Conservation (phyloP, 495 filamentous ascomycete species). For the Penicillium waksmanii region DNA sequence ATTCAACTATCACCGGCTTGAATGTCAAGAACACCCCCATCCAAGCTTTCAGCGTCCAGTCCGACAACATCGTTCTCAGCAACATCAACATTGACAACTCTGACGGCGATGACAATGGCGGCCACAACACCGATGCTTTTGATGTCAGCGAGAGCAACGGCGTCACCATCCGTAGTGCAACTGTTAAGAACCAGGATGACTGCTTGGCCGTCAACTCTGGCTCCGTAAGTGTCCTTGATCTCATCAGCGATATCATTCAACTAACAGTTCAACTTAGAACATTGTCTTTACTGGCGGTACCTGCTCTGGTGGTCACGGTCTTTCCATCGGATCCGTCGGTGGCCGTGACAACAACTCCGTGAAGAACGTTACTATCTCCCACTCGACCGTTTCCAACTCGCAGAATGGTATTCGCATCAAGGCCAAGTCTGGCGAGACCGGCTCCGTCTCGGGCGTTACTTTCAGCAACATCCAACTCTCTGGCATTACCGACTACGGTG, state of each 20-base stretch:
- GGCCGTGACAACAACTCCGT: constrained; percentile 65
- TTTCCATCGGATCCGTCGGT: constrained; percentile 72
- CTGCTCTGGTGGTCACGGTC: constrained; percentile 66
- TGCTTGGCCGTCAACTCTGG: constrained; percentile 64
- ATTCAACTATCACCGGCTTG: constrained; percentile 47
- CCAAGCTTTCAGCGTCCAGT: constrained; percentile 63
- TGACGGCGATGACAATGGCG: constrained; percentile 53
- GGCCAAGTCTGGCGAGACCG: constrained; percentile 61
- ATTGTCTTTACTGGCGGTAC: constrained; percentile 58
- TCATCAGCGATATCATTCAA: neutral
- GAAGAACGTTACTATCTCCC: constrained; percentile 54
- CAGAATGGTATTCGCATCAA: constrained; percentile 68
- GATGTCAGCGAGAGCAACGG: constrained; percentile 58
- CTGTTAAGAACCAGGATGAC: constrained; percentile 67
- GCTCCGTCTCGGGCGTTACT: constrained; percentile 58
- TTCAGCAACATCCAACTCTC: constrained; percentile 63
- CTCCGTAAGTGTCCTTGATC: constrained; percentile 23
- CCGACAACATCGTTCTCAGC: constrained; percentile 51
- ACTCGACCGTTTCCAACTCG: constrained; percentile 56
- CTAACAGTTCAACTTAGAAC: constrained; percentile 30
- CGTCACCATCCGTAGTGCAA: constrained; percentile 57
- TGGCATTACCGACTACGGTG: constrained; percentile 62
- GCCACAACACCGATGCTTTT: constrained; percentile 71
- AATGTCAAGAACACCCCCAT: constrained; percentile 63
- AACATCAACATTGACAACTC: constrained; percentile 64